Evolutionary conservation across 345 rosid species (phyloP).

Genomic region (Draba incana): DNA sequence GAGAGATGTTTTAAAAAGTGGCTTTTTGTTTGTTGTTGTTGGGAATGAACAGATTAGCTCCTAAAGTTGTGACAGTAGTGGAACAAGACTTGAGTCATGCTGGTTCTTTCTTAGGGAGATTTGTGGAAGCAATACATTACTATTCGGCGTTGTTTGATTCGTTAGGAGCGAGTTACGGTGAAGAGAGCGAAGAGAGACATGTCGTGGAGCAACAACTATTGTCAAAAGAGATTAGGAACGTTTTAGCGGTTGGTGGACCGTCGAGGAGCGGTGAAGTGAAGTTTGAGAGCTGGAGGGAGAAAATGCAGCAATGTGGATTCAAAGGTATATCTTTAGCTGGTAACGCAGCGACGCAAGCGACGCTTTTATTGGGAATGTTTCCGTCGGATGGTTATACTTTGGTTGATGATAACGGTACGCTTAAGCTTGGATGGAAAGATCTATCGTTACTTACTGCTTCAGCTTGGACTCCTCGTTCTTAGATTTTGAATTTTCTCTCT

Average conservation of each 20-base stretch:
- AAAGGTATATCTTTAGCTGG: slow-evolving; percentile 81
- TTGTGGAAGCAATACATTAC: slow-evolving; percentile 98
- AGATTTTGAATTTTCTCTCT: not conserved
- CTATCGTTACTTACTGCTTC: slow-evolving; percentile 98
- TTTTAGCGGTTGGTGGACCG: slow-evolving; percentile 87
- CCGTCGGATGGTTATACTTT: slow-evolving; percentile 93
- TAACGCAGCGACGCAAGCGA: slow-evolving; percentile 93
- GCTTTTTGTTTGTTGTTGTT: not conserved
- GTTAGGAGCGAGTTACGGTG: slow-evolving; percentile 89
- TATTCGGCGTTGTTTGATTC: slow-evolving; percentile 96
- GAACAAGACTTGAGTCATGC: slow-evolving; percentile 95
- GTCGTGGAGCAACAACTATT: slow-evolving; percentile 95
- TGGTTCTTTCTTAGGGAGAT: slow-evolving; percentile 89
- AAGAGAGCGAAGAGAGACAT: slow-evolving; percentile 97
- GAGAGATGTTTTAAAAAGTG: slow-evolving; percentile 9
- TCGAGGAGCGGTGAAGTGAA: slow-evolving; percentile 71
- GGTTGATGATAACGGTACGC: slow-evolving; percentile 90
- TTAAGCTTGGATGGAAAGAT: slow-evolving; percentile 98
- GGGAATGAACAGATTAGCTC: slow-evolving; percentile 69
- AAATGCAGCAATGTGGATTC: slow-evolving; percentile 85
- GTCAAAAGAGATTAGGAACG: slow-evolving; percentile 86
- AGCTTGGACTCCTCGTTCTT: slow-evolving; percentile 84
- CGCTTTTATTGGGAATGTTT: slow-evolving; percentile 87
- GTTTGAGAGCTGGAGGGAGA: slow-evolving; percentile 94
- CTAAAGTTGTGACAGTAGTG: slow-evolving; percentile 96